phyloP scores from a whole-genome alignment of 768 basidiomycete species.

The Phanerodontia chrysosporium region DNA sequence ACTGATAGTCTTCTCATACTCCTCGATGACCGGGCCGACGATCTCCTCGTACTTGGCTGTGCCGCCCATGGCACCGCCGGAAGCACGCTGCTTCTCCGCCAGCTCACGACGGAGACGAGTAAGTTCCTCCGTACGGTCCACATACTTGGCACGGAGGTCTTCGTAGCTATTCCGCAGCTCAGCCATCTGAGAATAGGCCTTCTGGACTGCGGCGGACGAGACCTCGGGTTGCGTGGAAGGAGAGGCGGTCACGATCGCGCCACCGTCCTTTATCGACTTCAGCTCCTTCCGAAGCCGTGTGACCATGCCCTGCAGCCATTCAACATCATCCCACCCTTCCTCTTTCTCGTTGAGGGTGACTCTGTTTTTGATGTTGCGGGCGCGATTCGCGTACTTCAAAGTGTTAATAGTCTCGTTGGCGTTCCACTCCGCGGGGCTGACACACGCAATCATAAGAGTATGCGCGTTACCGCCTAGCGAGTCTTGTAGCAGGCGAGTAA shows the following conservation, averaged over 20 bases:
- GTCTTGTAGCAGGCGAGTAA: conserved; percentile 93
- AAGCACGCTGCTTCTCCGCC: conserved; percentile 67
- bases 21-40: conserved; percentile 96
- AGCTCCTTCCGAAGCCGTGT: conserved; percentile 84
- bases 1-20: conserved; percentile 96
- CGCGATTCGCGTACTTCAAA: conserved; percentile 95
- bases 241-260: conserved; percentile 21
- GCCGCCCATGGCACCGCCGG: conserved; percentile 58
- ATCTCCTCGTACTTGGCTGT: conserved; percentile 81
- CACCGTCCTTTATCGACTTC: conserved; percentile 72
- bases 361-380: conserved; percentile 94
- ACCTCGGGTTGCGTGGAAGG: conserved; percentile 23
- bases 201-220: conserved; percentile 36
- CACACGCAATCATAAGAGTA: conserved; percentile 98
- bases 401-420: conserved; percentile 91
- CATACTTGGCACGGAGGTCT: conserved; percentile 77
- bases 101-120: conserved; percentile 75
- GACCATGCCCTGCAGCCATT: conserved; percentile 90
- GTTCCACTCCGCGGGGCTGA: conserved; percentile 95
- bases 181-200: conserved; percentile 74
- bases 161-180: conserved; percentile 85
- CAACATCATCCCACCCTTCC: conserved; percentile 97
- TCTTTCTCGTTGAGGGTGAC: conserved; percentile 91
- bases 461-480: conserved; percentile 96
- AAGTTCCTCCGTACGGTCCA: conserved; percentile 85